Percentiles rank a stretch among this genome's conserved stretches.
Evolutionary conservation across 2,329 filamentous ascomycete species (phyloP).

Genomic region (Didymella pinodella): DNA sequence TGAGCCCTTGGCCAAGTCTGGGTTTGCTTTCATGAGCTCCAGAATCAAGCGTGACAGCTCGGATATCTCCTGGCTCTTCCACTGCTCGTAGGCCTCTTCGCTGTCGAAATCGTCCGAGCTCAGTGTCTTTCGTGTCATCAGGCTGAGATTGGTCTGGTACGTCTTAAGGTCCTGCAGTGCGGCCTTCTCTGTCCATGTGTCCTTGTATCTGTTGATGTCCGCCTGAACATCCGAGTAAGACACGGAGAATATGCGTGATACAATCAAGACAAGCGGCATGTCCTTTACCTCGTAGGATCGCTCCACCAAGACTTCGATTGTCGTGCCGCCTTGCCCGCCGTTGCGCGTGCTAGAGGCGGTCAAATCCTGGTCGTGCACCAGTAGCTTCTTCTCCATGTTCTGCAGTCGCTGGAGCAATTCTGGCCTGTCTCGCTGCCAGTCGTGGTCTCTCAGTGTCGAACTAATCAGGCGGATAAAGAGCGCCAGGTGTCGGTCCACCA

Average conservation of each 20-base stretch:
- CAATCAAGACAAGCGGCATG: constrained; percentile 90
- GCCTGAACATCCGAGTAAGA: constrained; percentile 81
- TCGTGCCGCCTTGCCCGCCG: constrained; percentile 66
- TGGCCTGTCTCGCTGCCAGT: constrained; percentile 83
- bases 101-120: constrained; percentile 86
- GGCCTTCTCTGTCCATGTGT: constrained; percentile 88
- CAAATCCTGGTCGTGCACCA: constrained; percentile 92
- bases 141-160: constrained; percentile 87
- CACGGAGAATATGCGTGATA: constrained; percentile 85
- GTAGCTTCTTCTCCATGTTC: constrained; percentile 88
- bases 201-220: constrained; percentile 83
- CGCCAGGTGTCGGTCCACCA: constrained; percentile 93
- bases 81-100: constrained; percentile 85
- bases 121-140: constrained; percentile 78
- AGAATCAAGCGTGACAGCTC: constrained; percentile 94
- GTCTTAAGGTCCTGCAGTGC: constrained; percentile 90
- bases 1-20: constrained; percentile 81
- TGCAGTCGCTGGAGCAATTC: constrained; percentile 81
- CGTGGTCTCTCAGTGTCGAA: constrained; percentile 80
- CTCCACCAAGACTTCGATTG: constrained; percentile 82
- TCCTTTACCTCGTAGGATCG: constrained; percentile 94
- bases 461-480: constrained; percentile 89
- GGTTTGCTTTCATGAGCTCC: constrained; percentile 84
- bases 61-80: constrained; percentile 88
- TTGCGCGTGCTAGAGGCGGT: constrained; percentile 66